phyloP scores from a whole-genome alignment of 2,329 filamentous ascomycete species.

The Fusarium irregulare region DNA sequence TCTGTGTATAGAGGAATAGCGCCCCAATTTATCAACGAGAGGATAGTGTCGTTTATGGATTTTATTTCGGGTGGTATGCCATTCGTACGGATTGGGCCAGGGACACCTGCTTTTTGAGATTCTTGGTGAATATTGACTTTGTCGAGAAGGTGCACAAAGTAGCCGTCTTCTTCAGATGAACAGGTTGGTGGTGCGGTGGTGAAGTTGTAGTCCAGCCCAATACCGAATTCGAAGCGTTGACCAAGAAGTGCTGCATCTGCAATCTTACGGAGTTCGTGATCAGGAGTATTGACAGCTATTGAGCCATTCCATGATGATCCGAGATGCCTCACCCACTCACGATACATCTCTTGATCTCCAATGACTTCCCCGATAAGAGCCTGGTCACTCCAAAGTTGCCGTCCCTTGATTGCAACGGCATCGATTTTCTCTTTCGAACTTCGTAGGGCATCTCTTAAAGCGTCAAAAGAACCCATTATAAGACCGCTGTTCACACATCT shows the following conservation, averaged over 20 bases:
- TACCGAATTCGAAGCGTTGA: constrained; percentile 53
- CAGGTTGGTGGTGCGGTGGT: constrained; percentile 52
- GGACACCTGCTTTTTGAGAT: constrained; percentile 49
- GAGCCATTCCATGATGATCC: constrained; percentile 50
- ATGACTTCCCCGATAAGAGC: constrained; percentile 54
- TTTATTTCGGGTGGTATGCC: constrained; percentile 47
- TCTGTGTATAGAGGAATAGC: constrained; percentile 52
- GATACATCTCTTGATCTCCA: constrained; percentile 54
- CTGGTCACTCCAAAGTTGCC: constrained; percentile 55
- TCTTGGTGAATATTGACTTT: constrained; percentile 32
- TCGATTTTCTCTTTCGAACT: constrained; percentile 49
- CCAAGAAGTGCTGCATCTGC: constrained; percentile 47
- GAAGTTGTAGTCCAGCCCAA: constrained; percentile 55
- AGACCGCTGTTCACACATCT: constrained; percentile 53
- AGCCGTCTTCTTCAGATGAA: constrained; percentile 53
- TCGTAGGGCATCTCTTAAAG: constrained; percentile 41
- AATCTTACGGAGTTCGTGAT: constrained; percentile 39
- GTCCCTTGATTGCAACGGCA: constrained; percentile 41
- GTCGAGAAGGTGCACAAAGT: constrained; percentile 49
- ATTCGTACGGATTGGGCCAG: constrained; percentile 45
- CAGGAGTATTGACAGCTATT: constrained; percentile 25
- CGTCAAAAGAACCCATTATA: constrained; percentile 52
- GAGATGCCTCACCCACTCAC: constrained; percentile 48
- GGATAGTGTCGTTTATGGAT: constrained; percentile 19
- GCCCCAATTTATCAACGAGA: constrained; percentile 46